Conservation (phyloP, 805 yeast genomes). For the Candida sithepensis region DNA sequence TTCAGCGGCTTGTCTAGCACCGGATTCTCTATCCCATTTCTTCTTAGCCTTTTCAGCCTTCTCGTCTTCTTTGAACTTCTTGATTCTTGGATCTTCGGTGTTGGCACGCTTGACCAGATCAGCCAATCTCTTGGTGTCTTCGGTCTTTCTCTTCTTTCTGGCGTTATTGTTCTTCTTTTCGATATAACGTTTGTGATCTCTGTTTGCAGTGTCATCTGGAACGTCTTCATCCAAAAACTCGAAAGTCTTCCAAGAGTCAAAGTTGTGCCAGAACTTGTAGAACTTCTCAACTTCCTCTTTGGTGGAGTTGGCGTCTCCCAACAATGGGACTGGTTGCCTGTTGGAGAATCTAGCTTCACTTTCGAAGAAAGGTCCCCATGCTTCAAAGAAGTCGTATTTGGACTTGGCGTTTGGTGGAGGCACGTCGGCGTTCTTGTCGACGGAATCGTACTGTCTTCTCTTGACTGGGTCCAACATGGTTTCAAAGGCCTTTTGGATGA, state of each 20-base stretch:
- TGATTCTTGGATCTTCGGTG: slow-evolving; percentile 92
- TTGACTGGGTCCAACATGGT: slow-evolving; percentile 77
- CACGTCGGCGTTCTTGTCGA: slow-evolving; percentile 85
- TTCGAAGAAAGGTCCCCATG: slow-evolving; percentile 90
- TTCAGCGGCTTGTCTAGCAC: slow-evolving; percentile 95
- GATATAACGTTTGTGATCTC: slow-evolving; percentile 98
- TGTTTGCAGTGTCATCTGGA: slow-evolving; percentile 98
- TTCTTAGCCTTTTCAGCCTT: slow-evolving; percentile 89
- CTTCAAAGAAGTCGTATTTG: slow-evolving; percentile 79
- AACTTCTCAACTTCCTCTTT: slow-evolving; percentile 83
- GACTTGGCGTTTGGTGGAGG: slow-evolving; percentile 56
- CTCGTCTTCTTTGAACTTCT: slow-evolving; percentile 87
- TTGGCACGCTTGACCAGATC: slow-evolving; percentile 86
- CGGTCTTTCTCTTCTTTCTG: slow-evolving; percentile 96
- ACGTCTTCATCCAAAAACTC: slow-evolving; percentile 98
- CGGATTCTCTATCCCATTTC: slow-evolving; percentile 99
- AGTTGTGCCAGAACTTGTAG: slow-evolving; percentile 88
- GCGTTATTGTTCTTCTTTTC: slow-evolving; percentile 97
- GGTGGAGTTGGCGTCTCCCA: slow-evolving; percentile 66
- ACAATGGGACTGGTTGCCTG: slow-evolving; percentile 80
- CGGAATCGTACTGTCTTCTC: slow-evolving; percentile 94
- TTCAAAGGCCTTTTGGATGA: slow-evolving; percentile 96
- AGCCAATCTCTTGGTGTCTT: slow-evolving; percentile 86
- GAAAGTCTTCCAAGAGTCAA: slow-evolving; percentile 97
- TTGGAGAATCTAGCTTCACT: slow-evolving; percentile 90